Base-by-base conservation (phyloP, 2,329 filamentous ascomycete species). In the Arthroderma uncinatum region DNA sequence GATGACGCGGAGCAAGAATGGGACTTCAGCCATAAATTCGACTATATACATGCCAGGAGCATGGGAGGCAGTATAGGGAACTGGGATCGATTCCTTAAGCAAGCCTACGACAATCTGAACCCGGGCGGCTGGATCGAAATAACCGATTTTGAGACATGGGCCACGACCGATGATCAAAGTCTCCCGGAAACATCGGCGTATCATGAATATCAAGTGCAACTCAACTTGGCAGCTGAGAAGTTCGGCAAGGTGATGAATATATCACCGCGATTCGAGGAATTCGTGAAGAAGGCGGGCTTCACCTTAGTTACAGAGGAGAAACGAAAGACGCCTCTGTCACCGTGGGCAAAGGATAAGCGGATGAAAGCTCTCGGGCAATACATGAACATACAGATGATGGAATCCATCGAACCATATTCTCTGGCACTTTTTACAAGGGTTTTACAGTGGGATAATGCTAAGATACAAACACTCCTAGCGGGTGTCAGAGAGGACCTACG, bases 211-310 rank as follows among this genome's bases (percentile, higher is more conserved):
- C 60, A 62, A 47, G 57, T 60, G 4, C 57, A 60, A 4, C 52
- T 65, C n/a, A 56, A 58, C 53, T 59, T 63, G 54, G 64, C 65
- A 2, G 62, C 64, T 7, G 58, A 56, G 16, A 58, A 57, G 28
- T 65, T 65, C 40, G 67, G 66, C 16, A 67, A 67, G 48, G 53
- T 55, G 14, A 58, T 67, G 48, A 64, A 66, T 44, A 57, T 71
- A 14, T 67, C 67, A 37, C 56, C 65, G 9, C 60, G 67, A 12
- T 67, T 72, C n/a, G 67, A 69, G 57, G 64, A 67, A 25, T 72
- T 73, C 53, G 70, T 81, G 57, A 65, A 68, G 3, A 74, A 76
- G 1, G 78, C 74, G 0, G 80, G 80, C 0, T 82, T 82, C 58
- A 67, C 71, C 10, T 73, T 79, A 52, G 73, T 82, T 0, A 68